Conservation (phyloP, 441 rosid genomes). For the Aquilaria agallochum region DNA sequence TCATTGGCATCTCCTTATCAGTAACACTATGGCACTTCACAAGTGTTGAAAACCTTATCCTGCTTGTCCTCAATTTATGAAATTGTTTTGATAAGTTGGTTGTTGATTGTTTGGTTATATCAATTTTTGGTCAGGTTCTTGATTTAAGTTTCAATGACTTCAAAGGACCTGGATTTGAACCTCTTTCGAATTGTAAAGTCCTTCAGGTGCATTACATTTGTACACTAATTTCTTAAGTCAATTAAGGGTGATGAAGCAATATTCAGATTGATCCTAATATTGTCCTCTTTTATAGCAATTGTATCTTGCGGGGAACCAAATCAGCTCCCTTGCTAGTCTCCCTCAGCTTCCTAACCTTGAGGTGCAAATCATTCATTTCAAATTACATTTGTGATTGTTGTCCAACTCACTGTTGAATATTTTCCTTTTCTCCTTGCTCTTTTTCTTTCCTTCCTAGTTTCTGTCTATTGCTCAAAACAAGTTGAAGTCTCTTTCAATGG, state of each 20-base stretch:
- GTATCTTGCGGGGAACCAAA: constrained; percentile 99
- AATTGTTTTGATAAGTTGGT: constrained; percentile 5
- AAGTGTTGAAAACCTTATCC: too few relatives aligned
- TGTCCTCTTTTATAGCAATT: constrained; percentile 67
- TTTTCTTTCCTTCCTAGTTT: constrained; percentile 46
- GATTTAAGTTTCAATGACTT: constrained; percentile 99
- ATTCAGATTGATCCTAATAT: constrained; percentile 24
- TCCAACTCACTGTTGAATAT: constrained; percentile 1
- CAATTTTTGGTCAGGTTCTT: constrained; percentile 69
- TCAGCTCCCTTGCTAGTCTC: constrained; percentile 91
- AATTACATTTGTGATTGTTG: constrained; percentile 7
- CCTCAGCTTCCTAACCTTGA: constrained; percentile 98
- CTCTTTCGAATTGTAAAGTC: constrained; percentile 88
- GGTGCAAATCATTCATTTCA: constrained; percentile 40
- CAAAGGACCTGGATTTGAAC: constrained; percentile 99
- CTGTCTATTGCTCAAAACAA: constrained; percentile 99
- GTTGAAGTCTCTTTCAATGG: constrained; percentile 95
- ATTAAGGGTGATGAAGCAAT: constrained; percentile 12
- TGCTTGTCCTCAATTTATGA: not conserved
- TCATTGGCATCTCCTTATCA: too few relatives aligned
- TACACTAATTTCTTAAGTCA: constrained; percentile 19
- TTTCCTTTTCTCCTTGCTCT: constrained; percentile 5
- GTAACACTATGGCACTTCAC: too few relatives aligned
- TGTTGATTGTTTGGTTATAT: constrained; percentile 9
- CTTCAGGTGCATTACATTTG: constrained; percentile 67